Conservation (phyloP, 495 filamentous ascomycete genomes). For the Penicillium lividum region DNA sequence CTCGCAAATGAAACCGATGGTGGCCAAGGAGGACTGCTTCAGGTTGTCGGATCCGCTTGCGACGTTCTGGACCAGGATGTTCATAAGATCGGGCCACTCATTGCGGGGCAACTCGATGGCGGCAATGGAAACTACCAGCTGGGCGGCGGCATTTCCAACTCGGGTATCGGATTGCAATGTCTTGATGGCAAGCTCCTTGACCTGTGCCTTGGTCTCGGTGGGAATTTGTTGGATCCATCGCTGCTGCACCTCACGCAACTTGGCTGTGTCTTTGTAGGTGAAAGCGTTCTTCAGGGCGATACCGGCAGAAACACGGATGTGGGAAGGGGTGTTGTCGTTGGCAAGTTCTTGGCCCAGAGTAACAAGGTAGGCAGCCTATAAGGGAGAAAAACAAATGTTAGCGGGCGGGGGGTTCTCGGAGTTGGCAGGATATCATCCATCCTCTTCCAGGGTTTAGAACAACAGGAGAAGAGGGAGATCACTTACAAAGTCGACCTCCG, state of each 20-base stretch:
- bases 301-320: constrained; percentile 90
- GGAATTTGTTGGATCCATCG: constrained; percentile 87
- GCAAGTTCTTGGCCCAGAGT: constrained; percentile 91
- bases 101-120: constrained; percentile 89
- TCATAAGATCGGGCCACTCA: constrained; percentile 96
- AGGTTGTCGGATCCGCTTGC: constrained; percentile 79
- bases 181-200: constrained; percentile 85
- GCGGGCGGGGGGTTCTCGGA: not conserved
- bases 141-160: constrained; percentile 85
- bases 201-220: constrained; percentile 72
- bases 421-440: not conserved
- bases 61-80: constrained; percentile 83
- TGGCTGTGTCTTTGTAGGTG: constrained; percentile 82
- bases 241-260: constrained; percentile 81
- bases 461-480: constrained; percentile 18
- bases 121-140: constrained; percentile 93
- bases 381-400: constrained; percentile 10
- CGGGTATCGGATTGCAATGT: constrained; percentile 78
- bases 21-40: constrained; percentile 90
- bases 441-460: not conserved
- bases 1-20: constrained; percentile 98
- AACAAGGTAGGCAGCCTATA: constrained; percentile 81
- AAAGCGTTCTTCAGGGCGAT: constrained; percentile 97
- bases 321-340: constrained; percentile 78
- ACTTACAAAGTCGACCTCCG: constrained; percentile 93